Percentiles rank a stretch among this genome's conserved stretches.
These are phyloP conservation scores for Penicillium fimorum DNA, from an alignment of 495 filamentous ascomycete species.

Conservation along the genomic window DNA sequence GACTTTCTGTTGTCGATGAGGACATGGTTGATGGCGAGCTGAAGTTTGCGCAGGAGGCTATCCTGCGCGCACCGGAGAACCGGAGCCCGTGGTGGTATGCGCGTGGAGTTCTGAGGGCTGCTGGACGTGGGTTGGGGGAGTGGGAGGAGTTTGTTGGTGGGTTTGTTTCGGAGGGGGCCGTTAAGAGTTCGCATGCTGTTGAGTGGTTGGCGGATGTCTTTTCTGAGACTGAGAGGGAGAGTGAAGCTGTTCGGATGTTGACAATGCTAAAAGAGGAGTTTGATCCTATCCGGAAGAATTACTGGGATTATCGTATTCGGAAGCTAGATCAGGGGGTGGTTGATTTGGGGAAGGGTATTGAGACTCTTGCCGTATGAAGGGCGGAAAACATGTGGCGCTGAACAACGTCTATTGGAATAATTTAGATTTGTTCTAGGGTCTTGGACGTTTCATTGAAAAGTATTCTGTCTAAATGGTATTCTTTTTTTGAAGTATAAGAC, in stretches of 20 bases:
- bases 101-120: constrained; percentile 67
- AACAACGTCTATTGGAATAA: background rate
- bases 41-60: constrained; percentile 65
- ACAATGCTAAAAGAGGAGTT: constrained; percentile 76
- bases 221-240: constrained; percentile 52
- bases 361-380: background rate
- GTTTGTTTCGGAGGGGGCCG: constrained; percentile 56
- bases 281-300: constrained; percentile 86
- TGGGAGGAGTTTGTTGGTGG: constrained; percentile 63
- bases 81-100: constrained; percentile 92
- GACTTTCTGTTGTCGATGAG: constrained; percentile 49
- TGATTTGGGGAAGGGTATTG: constrained; percentile 1
- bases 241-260: constrained; percentile 54
- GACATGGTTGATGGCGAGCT: constrained; percentile 73
- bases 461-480: background rate
- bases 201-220: constrained; percentile 85
- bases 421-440: background rate
- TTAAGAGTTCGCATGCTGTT: constrained; percentile 81
- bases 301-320: constrained; percentile 79
- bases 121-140: constrained; percentile 52
- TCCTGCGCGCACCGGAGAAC: constrained; percentile 83
- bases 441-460: background rate
- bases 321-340: constrained; percentile 31
- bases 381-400: background rate
- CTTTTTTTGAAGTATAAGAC: background rate